A percentile compares a stretch with the other conserved stretches of the same genome.
Evolutionary conservation across 75 land plant species (phyloP).

Genomic region (Cupressus sempervirens): DNA sequence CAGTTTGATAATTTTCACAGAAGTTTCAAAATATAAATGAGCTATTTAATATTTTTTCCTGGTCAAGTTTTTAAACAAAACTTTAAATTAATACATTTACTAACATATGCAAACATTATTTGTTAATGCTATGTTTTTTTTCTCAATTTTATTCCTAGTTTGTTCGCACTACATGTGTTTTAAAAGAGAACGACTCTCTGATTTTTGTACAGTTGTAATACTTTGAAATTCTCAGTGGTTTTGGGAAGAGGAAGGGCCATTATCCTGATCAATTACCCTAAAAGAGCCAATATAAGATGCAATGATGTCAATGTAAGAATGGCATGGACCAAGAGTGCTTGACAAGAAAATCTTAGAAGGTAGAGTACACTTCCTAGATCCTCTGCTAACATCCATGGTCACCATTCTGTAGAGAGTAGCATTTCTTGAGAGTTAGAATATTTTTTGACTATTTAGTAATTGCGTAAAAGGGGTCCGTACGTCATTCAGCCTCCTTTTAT

Average conservation of each 20-base stretch:
- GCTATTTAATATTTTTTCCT: too few relatives aligned
- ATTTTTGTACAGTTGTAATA: neutral
- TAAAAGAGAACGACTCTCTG: neutral
- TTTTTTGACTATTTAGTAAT: too few relatives aligned
- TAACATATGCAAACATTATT: too few relatives aligned
- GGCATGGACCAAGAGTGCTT: neutral
- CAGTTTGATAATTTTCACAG: neutral
- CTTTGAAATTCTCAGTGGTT: too few relatives aligned
- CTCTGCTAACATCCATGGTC: neutral
- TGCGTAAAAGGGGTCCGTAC: neutral
- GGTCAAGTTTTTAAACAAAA: neutral
- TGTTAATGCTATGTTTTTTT: too few relatives aligned
- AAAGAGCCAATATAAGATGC: neutral
- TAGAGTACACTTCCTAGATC: neutral
- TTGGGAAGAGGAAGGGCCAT: neutral
- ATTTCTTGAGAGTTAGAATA: neutral
- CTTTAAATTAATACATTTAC: too few relatives aligned
- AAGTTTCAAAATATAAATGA: too few relatives aligned
- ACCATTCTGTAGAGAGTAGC: neutral
- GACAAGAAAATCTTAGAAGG: neutral
- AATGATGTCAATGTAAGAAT: neutral
- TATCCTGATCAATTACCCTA: neutral
- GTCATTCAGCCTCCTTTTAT: neutral
- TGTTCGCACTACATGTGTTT: neutral
- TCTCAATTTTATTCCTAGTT: neutral